Conservation (phyloP, 2,329 filamentous ascomycete species). For the Colletotrichum echinochloae region DNA sequence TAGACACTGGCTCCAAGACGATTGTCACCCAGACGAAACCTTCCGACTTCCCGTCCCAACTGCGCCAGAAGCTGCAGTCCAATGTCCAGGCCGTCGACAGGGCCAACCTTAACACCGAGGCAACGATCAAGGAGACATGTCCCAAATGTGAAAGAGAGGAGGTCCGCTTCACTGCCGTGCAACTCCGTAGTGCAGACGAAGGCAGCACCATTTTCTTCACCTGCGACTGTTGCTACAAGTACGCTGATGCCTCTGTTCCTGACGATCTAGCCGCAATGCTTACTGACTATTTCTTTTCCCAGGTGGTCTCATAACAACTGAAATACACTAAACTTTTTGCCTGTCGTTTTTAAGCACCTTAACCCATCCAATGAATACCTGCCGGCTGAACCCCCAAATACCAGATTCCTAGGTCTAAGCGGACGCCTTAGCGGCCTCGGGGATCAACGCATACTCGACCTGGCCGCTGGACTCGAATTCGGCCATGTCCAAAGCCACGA, state of each 20-base stretch:
- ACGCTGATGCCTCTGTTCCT: slow-evolving; percentile 50
- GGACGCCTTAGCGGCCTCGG: slow-evolving; percentile 64
- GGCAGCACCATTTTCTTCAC: slow-evolving; percentile 92
- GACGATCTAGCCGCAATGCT: slow-evolving; percentile 41
- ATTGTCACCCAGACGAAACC: slow-evolving; percentile 88
- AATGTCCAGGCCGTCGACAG: slow-evolving; percentile 84
- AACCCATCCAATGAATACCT: slow-evolving; percentile 40
- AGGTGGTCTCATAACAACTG: slow-evolving; percentile 73
- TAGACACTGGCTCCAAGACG: slow-evolving; percentile 80
- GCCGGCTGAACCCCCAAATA: slow-evolving; percentile 30
- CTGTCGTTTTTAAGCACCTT: slow-evolving; percentile 37
- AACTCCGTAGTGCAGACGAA: slow-evolving; percentile 93
- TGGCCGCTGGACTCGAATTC: slow-evolving; percentile 93
- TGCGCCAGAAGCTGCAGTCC: slow-evolving; percentile 86
- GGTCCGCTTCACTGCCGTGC: slow-evolving; percentile 86
- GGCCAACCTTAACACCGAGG: slow-evolving; percentile 81
- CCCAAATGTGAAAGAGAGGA: slow-evolving; percentile 84
- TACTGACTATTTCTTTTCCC: slow-evolving; percentile 43
- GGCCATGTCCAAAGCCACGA: slow-evolving; percentile 97
- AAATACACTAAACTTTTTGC: slow-evolving; percentile 41
- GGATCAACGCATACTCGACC: slow-evolving; percentile 91
- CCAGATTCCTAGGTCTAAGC: slow-evolving; percentile 48
- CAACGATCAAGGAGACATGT: slow-evolving; percentile 76
- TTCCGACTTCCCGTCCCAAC: slow-evolving; percentile 88
- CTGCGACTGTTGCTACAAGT: slow-evolving; percentile 90